Percentiles rank a stretch among this genome's conserved stretches.
Conservation (phyloP, 1,284 basidiomycete species). For the Sanghuangporus sanghuang region DNA sequence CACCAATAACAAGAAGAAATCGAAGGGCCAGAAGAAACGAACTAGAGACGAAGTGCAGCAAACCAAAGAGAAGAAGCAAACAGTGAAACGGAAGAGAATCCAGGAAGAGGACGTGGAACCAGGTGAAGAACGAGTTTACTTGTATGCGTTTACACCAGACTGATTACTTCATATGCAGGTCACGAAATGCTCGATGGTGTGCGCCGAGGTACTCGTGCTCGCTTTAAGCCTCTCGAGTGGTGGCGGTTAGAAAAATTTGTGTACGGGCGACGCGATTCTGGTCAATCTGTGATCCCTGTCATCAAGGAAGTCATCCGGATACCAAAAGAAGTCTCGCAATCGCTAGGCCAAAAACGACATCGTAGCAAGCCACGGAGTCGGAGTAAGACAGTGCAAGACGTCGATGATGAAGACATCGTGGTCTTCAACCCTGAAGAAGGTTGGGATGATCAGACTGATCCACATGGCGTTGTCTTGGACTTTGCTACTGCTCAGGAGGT, state of each 20-base stretch:
- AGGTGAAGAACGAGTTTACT: conserved; percentile 1
- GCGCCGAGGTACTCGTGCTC: conserved; percentile 69
- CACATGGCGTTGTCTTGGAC: conserved; percentile 66
- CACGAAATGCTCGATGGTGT: conserved; percentile 42
- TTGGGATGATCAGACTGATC: conserved; percentile 80
- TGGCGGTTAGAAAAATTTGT: conserved; percentile 93
- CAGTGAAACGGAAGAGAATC: conserved; percentile 12
- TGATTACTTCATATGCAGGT: neutral
- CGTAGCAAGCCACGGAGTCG: conserved; percentile 36
- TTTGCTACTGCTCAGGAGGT: conserved; percentile 59
- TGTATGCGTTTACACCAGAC: neutral
- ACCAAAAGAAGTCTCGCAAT: conserved; percentile 58
- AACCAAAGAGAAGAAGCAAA: conserved; percentile 10
- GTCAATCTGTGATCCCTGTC: conserved; percentile 61
- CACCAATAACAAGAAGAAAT: conserved; percentile 5
- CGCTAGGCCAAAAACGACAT: conserved; percentile 46
- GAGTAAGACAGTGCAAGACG: conserved; percentile 31
- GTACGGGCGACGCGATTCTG: conserved; percentile 59
- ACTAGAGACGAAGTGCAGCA: conserved; percentile 3
- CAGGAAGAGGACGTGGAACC: neutral
- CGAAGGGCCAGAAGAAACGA: conserved; percentile 17
- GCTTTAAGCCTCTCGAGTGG: conserved; percentile 78
- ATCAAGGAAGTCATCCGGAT: conserved; percentile 81
- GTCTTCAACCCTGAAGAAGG: conserved; percentile 68
- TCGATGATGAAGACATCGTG: conserved; percentile 28